Conservation (phyloP, 192 early-diverging fungal species). For the Phycomyces blakesleeanus region DNA sequence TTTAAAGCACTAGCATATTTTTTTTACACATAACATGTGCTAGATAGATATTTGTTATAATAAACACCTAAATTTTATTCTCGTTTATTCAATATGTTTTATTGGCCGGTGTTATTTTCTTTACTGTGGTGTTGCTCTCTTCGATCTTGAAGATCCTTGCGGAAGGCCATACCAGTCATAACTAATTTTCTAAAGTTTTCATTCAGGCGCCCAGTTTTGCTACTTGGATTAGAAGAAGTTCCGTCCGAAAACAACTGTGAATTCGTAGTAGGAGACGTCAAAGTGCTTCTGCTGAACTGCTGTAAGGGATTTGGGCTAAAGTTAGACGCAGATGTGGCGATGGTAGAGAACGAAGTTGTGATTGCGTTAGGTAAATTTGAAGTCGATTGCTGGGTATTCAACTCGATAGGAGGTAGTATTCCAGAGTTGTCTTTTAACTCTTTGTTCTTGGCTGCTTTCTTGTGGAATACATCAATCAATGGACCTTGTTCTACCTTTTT, state of each 20-base stretch:
- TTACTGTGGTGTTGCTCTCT: conserved; percentile 23
- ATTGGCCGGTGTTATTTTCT: background rate
- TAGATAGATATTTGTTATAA: too few relatives aligned
- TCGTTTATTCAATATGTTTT: too few relatives aligned
- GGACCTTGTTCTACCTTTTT: conserved; percentile 56
- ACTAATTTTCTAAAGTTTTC: conserved; percentile 41
- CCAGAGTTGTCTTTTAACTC: conserved; percentile 42
- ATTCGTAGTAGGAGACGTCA: background rate
- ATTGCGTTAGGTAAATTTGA: conserved; percentile 15
- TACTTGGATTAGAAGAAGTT: background rate
- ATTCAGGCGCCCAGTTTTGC: conserved; percentile 26
- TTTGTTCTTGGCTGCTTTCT: conserved; percentile 35
- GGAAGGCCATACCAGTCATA: conserved; percentile 39
- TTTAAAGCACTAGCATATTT: too few relatives aligned
- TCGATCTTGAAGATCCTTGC: conserved; percentile 36
- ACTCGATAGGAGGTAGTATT: conserved; percentile 30
- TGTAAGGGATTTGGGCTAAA: conserved; percentile 9
- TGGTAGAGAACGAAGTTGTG: conserved; percentile 24
- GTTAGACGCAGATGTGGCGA: conserved; percentile 17
- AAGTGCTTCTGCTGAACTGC: background rate
- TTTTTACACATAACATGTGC: too few relatives aligned
- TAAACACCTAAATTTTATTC: too few relatives aligned
- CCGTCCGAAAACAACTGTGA: background rate
- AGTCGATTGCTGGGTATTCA: background rate
- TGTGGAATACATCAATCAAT: conserved; percentile 51